A percentile compares a stretch with the other conserved stretches of the same genome.
Evolutionary conservation across 805 yeast genomes (phyloP).

Genomic region (Nakazawaea wickerhamii): DNA sequence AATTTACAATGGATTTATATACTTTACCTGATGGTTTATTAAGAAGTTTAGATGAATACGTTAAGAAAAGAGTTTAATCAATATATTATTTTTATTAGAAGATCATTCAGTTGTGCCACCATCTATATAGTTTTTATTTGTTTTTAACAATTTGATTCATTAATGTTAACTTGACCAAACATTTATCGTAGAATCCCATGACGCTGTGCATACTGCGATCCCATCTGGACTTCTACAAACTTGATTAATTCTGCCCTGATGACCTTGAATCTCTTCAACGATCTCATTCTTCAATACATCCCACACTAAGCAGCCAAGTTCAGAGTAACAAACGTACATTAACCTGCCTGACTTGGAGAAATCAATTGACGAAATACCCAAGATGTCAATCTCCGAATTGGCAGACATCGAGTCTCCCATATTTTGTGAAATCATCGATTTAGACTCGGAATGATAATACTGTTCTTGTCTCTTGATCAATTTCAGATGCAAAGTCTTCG

Average conservation of each 20-base stretch:
- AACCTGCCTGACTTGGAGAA: slow-evolving; percentile 71
- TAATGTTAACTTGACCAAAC: slow-evolving; percentile 43
- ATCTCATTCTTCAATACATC: slow-evolving; percentile 63
- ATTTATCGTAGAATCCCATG: slow-evolving; percentile 73
- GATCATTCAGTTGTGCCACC: background rate
- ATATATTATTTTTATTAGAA: background rate
- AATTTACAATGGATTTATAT: slow-evolving; percentile 91
- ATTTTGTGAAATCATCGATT: background rate
- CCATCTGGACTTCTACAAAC: slow-evolving; percentile 73
- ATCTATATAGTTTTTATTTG: slow-evolving; percentile 18
- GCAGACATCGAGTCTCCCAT: slow-evolving; percentile 1
- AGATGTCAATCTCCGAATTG: slow-evolving; percentile 36
- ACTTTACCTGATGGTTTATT: slow-evolving; percentile 88
- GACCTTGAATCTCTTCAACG: slow-evolving; percentile 56
- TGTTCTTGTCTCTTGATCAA: slow-evolving; percentile 13
- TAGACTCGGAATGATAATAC: background rate
- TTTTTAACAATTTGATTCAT: background rate
- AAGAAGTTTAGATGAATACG: slow-evolving; percentile 93
- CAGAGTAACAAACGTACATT: slow-evolving; percentile 70
- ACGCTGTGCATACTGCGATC: slow-evolving; percentile 66
- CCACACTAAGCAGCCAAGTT: slow-evolving; percentile 72
- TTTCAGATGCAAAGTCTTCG: slow-evolving; percentile 13
- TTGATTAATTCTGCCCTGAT: slow-evolving; percentile 53
- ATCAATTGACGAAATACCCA: slow-evolving; percentile 71
- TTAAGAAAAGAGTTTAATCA: slow-evolving; percentile 41